Evolutionary conservation across 2,329 filamentous ascomycete species (phyloP).

Genomic region (Colletotrichum plurivorum): DNA sequence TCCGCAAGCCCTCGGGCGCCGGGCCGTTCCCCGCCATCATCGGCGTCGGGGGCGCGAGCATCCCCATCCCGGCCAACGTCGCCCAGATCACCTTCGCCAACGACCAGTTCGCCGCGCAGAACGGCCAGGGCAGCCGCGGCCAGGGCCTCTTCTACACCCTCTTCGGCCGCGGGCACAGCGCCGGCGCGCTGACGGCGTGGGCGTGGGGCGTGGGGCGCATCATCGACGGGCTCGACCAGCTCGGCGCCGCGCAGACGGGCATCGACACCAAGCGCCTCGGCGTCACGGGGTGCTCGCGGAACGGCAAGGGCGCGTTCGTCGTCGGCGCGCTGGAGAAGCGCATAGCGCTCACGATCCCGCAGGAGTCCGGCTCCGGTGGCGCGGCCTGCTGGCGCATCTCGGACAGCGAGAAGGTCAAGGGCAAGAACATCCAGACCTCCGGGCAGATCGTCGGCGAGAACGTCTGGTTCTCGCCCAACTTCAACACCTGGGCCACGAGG

Average conservation of each 20-base stretch:
- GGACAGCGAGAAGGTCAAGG: constrained; percentile 62
- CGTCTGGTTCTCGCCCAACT: constrained; percentile 72
- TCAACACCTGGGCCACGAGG: constrained; percentile 65
- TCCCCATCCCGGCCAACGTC: constrained; percentile 68
- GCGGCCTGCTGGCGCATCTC: constrained; percentile 73
- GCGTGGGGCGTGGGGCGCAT: constrained; percentile 74
- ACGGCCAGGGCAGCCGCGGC: constrained; percentile 62
- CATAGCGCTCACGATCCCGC: constrained; percentile 72
- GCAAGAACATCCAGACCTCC: constrained; percentile 73
- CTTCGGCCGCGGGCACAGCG: constrained; percentile 68
- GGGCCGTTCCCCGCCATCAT: constrained; percentile 70
- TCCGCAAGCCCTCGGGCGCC: constrained; percentile 59
- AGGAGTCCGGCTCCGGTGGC: constrained; percentile 74
- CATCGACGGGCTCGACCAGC: constrained; percentile 71
- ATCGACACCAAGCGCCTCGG: constrained; percentile 67
- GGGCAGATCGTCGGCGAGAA: constrained; percentile 72
- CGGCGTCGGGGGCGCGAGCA: constrained; percentile 66
- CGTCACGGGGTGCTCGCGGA: constrained; percentile 75
- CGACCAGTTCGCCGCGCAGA: constrained; percentile 69
- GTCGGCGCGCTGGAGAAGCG: constrained; percentile 71
- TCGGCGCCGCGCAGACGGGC: constrained; percentile 57
- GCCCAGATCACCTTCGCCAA: constrained; percentile 73
- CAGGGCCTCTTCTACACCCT: constrained; percentile 72
- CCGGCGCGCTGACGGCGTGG: constrained; percentile 73
- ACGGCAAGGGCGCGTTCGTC: constrained; percentile 76